Evolutionary conservation across 2,329 filamentous ascomycete genomes (phyloP), one percentile per base, ranked within the genome.

Genomic region (Chrysosporium keratinophilum): DNA sequence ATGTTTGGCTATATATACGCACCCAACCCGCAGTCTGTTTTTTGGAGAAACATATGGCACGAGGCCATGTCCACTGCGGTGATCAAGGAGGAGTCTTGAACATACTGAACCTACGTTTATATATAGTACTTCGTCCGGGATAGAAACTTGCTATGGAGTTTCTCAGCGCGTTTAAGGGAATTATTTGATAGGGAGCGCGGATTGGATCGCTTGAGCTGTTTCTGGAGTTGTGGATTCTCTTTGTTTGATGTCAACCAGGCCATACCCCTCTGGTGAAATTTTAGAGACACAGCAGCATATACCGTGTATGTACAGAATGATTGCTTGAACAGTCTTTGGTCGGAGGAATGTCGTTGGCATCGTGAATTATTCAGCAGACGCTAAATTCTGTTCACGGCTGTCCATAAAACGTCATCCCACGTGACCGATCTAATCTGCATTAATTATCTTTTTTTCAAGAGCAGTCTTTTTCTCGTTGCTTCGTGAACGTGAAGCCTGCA

Each of bases 21-120:
- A 15, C 54, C 59, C 6, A 49, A 45, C 33, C 52, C 61, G 17
- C 62, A 69, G 40, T 55, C 54, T 5, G n/a, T 42, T 3, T 56
- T 54, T 20, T 69, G 66, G 66, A 58, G 50, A 51, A 48, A 55
- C 17, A 60, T 67, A 54, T 69, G 67, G 67, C 55, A 64, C 3
- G 63, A 69, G 44, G 63, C 61, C 9, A 60, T 64, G 57, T 54
- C 39, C 9, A 35, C 46, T 39, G 39, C 47, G 33, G 20, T 45
- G 28, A 44, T 59, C 11, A 31, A 17, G 19, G 57, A 59, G 28
- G 33, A 45, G 50, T 6, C 12, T 19, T 48, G 35, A 37, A 37
- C n/a, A 37, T 12, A 37, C 35, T 2, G 3, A n/a, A 37, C 35
- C 3, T n/a, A 3, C 11, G n/a, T n/a, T 12, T 37, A 12, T 37